These are phyloP conservation scores for Corynespora cassiicola DNA, from an alignment of 2,329 filamentous ascomycete species.

Conservation along the genomic window DNA sequence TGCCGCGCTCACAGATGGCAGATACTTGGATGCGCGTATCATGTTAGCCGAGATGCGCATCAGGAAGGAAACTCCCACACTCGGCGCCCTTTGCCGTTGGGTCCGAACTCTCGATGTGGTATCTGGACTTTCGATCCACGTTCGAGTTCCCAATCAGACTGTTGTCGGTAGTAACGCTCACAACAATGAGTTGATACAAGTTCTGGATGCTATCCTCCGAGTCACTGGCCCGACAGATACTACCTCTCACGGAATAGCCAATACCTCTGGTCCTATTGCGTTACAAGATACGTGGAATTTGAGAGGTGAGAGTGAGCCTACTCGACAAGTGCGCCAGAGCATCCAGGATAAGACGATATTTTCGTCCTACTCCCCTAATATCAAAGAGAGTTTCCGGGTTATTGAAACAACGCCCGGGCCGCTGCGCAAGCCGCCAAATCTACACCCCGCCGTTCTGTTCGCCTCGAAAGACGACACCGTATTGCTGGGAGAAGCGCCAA, in stretches of 20 bases:
- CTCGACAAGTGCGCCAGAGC: constrained; percentile 60
- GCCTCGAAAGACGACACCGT: constrained; percentile 66
- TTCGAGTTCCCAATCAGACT: constrained; percentile 47
- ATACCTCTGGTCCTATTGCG: constrained; percentile 57
- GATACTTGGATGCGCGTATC: constrained; percentile 70
- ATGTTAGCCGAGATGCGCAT: constrained; percentile 74
- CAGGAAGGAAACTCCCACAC: constrained; percentile 67
- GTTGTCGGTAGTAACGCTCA: constrained; percentile 50
- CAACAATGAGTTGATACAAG: constrained; percentile 59
- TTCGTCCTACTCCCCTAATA: constrained; percentile 31
- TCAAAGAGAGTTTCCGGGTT: constrained; percentile 56
- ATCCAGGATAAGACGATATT: constrained; percentile 62
- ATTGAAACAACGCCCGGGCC: constrained; percentile 68
- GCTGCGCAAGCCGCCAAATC: constrained; percentile 71
- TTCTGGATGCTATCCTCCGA: constrained; percentile 69
- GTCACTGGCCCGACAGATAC: constrained; percentile 68
- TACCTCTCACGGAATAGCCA: constrained; percentile 27
- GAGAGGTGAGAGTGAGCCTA: constrained; percentile 48
- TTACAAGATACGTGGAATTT: constrained; percentile 69
- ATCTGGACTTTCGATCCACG: constrained; percentile 66
- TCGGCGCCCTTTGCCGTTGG: constrained; percentile 75
- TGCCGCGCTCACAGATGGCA: constrained; percentile 69
- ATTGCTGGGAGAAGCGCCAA: constrained; percentile 52
- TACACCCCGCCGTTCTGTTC: constrained; percentile 70
- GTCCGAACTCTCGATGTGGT: constrained; percentile 74